These are phyloP conservation scores for Aspergillus ustus DNA, from an alignment of 2,329 filamentous ascomycete genomes.

Conservation along the genomic window DNA sequence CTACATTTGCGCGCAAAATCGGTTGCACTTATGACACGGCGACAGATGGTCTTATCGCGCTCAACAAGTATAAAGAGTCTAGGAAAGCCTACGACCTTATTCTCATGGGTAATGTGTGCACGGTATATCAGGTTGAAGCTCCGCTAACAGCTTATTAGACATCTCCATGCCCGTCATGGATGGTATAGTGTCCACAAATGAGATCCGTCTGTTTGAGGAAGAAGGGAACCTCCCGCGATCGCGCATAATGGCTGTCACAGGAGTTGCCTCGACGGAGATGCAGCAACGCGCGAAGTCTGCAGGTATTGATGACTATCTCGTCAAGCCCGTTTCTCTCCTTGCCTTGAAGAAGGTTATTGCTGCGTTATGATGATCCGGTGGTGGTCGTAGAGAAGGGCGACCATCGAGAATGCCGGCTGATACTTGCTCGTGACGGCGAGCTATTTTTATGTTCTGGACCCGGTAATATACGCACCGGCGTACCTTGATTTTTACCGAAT, in stretches of 20 bases:
- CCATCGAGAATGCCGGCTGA: no score
- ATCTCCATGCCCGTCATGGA: slow-evolving; percentile 50
- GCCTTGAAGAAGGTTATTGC: slow-evolving; percentile 8
- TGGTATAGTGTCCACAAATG: slow-evolving; percentile 46
- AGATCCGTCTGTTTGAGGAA: slow-evolving; percentile 42
- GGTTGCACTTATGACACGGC: slow-evolving; percentile 40
- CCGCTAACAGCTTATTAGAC: slow-evolving; percentile 33
- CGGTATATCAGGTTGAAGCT: not conserved
- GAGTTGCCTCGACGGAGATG: slow-evolving; percentile 32
- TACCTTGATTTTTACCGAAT: not conserved
- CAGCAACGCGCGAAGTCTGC: slow-evolving; percentile 31
- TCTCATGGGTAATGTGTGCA: slow-evolving; percentile 32
- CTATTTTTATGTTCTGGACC: not conserved
- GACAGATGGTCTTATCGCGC: slow-evolving; percentile 42
- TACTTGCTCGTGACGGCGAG: not conserved
- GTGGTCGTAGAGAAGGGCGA: not conserved
- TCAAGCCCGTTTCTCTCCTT: slow-evolving; percentile 21
- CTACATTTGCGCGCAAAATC: slow-evolving; percentile 42
- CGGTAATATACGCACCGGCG: not conserved
- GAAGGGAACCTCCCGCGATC: slow-evolving; percentile 25
- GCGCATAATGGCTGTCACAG: slow-evolving; percentile 34
- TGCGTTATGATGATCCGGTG: not conserved
- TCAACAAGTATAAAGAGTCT: slow-evolving; percentile 37
- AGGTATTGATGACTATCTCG: slow-evolving; percentile 32
- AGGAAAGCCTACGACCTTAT: slow-evolving; percentile 38